Percentiles rank a stretch among this genome's conserved stretches.
phyloP scores from a whole-genome alignment of 305 asterid species.

The Petunia hybrid region DNA sequence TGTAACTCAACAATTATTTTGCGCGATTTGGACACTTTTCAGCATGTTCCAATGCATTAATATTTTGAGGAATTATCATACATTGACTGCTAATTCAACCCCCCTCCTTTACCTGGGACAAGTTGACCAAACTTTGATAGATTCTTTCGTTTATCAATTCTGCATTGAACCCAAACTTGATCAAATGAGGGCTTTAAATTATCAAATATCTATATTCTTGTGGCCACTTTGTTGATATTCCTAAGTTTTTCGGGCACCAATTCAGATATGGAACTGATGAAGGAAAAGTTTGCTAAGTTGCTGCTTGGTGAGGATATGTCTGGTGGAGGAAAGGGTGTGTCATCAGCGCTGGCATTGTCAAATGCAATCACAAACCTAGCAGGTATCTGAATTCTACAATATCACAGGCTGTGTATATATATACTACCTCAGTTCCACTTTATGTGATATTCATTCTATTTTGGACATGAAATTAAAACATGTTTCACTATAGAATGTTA shows the following conservation, averaged over 20 bases:
- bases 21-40: not conserved
- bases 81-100: not conserved
- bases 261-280: conserved; percentile 70
- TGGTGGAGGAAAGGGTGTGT: conserved; percentile 81
- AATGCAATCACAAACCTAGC: conserved; percentile 77
- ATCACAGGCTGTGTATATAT: not conserved
- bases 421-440: not conserved
- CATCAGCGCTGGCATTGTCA: conserved; percentile 73
- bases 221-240: conserved; percentile 20
- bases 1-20: not conserved
- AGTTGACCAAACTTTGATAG: not conserved
- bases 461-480: not conserved
- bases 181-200: not conserved
- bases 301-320: conserved; percentile 82
- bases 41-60: not conserved
- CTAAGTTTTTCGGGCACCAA: not conserved
- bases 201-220: not conserved
- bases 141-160: not conserved
- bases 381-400: conserved; percentile 39
- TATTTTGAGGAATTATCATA: not conserved
- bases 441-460: not conserved
- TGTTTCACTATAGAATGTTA: not conserved
- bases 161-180: not conserved
- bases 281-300: conserved; percentile 74
- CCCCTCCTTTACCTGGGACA: not conserved